Percentiles rank a stretch among this genome's conserved stretches.
phyloP scores from a whole-genome alignment of 805 yeast genomes.

The Saccharomycopsis capsularis region DNA sequence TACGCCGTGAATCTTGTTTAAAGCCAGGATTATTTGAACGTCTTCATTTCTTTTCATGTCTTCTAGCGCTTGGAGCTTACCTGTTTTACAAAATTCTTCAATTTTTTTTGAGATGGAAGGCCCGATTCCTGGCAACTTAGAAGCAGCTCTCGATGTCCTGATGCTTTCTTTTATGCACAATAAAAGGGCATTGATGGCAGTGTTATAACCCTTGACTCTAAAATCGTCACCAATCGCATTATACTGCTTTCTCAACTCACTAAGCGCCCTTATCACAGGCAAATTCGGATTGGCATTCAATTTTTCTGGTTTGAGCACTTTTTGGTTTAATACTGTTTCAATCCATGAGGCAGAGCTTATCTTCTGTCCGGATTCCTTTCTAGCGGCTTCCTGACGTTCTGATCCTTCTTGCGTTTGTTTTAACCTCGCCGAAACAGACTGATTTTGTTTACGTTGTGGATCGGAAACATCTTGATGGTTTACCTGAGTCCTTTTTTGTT shows the following conservation, averaged over 20 bases:
- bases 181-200: slow-evolving; percentile 36
- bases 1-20: slow-evolving; percentile 43
- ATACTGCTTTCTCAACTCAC: slow-evolving; percentile 23
- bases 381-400: no score
- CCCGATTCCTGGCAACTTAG: slow-evolving; percentile 36
- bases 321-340: slow-evolving; percentile 8
- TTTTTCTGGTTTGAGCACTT: slow-evolving; percentile 1
- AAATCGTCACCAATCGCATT: slow-evolving; percentile 32
- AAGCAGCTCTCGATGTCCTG: slow-evolving; percentile 33
- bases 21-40: slow-evolving; percentile 26
- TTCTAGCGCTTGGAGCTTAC: slow-evolving; percentile 25
- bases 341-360: background rate
- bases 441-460: no score
- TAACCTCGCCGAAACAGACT: no score
- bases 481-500: background rate
- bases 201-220: slow-evolving; percentile 36
- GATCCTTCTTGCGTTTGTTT: background rate
- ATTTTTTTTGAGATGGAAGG: slow-evolving; percentile 36
- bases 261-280: slow-evolving; percentile 9
- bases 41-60: slow-evolving; percentile 26
- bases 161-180: slow-evolving; percentile 28
- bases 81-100: slow-evolving; percentile 39
- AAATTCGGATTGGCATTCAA: slow-evolving; percentile 17
- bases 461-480: no score
- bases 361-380: background rate